phyloP scores from a whole-genome alignment of 768 basidiomycete species.

The Inosperma sp. region DNA sequence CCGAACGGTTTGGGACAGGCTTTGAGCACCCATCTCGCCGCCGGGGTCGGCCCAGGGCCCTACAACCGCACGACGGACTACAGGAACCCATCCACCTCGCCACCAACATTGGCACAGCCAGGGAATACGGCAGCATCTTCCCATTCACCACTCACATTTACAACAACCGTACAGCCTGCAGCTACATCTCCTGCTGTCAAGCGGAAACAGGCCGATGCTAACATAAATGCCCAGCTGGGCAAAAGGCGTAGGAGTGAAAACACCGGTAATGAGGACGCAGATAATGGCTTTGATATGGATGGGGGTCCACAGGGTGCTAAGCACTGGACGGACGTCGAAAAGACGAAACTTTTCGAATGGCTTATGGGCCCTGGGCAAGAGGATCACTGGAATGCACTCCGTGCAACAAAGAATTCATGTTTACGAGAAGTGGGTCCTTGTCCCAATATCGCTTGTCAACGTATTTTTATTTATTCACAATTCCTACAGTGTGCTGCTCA shows the following conservation, averaged over 20 bases:
- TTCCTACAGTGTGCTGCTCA: constrained; percentile 58
- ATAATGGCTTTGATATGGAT: constrained; percentile 42
- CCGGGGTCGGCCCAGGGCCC: constrained; percentile 29
- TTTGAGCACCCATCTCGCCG: constrained; percentile 48
- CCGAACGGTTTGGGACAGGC: constrained; percentile 58
- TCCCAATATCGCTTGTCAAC: constrained; percentile 4
- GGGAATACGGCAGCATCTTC: constrained; percentile 31
- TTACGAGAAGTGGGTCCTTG: constrained; percentile 57
- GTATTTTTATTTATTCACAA: constrained; percentile 8
- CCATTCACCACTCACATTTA: constrained; percentile 37
- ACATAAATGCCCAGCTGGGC: constrained; percentile 30
- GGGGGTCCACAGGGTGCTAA: constrained; percentile 60
- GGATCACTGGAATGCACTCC: constrained; percentile 73
- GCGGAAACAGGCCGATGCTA: constrained; percentile 48
- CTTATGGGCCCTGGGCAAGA: constrained; percentile 68
- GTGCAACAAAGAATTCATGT: constrained; percentile 79
- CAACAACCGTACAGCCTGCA: constrained; percentile 21
- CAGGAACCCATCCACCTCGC: constrained; percentile 38
- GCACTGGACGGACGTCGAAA: constrained; percentile 84
- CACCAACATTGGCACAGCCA: constrained; percentile 36
- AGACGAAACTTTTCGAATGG: constrained; percentile 73
- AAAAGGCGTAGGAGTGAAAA: constrained; percentile 44
- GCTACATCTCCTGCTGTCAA: constrained; percentile 39
- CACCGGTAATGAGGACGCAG: constrained; percentile 30
- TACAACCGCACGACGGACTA: constrained; percentile 26